Conservation (phyloP, 148 eudicot species). For the Vaccinium macrocarpon region DNA sequence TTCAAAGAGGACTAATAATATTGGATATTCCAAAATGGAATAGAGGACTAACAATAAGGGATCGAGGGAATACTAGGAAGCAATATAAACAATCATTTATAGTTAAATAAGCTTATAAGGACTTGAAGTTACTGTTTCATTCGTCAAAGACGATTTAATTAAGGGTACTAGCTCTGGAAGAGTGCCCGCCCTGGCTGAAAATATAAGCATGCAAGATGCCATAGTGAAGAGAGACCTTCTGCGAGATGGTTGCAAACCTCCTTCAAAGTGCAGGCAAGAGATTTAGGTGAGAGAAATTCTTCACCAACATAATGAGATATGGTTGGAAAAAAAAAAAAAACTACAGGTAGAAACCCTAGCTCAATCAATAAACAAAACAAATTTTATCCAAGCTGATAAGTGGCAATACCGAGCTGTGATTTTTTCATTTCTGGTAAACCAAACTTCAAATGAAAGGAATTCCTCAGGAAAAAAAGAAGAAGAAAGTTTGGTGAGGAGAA, state of each 20-base stretch:
- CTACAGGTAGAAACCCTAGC: background rate
- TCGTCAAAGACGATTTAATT: conserved; percentile 66
- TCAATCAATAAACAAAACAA: background rate
- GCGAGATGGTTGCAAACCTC: conserved; percentile 63
- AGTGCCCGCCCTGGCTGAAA: conserved; percentile 72
- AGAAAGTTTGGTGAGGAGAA: background rate
- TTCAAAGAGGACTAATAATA: background rate
- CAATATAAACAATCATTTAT: background rate
- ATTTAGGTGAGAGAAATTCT: conserved; percentile 20
- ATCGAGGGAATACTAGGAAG: background rate
- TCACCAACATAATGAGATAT: background rate
- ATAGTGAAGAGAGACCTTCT: conserved; percentile 81
- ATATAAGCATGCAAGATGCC: conserved; percentile 80
- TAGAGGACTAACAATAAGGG: background rate
- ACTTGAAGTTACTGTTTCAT: conserved; percentile 46
- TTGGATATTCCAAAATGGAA: too few species aligned
- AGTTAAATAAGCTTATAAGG: conserved; percentile 8
- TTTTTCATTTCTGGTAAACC: background rate
- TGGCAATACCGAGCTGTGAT: background rate
- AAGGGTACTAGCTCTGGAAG: conserved; percentile 69
- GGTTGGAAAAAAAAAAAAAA: background rate
- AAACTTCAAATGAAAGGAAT: background rate
- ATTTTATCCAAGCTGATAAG: background rate
- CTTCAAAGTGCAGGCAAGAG: conserved; percentile 37
- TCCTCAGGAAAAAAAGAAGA: background rate